These are phyloP conservation scores for Pichia phayaonensis DNA, from an alignment of 805 yeast species.

Conservation along the genomic window DNA sequence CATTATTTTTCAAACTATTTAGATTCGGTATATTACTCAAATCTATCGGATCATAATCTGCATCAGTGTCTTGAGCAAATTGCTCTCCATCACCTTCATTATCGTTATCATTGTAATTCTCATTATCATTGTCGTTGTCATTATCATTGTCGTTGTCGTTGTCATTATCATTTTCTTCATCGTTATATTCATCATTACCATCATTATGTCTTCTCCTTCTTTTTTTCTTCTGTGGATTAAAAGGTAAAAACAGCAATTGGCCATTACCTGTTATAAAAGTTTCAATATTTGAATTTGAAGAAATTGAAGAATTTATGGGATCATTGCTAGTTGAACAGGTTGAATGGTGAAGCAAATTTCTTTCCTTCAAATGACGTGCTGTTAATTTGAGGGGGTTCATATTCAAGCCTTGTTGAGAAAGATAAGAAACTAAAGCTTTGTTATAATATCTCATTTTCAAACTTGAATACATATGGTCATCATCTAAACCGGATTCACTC, in stretches of 20 bases:
- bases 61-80: conserved; percentile 1
- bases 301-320: conserved; percentile 6
- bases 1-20: neutral
- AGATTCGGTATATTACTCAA: neutral
- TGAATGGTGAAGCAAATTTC: neutral
- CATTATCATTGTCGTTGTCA: conserved; percentile 13
- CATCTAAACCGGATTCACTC: conserved; percentile 18
- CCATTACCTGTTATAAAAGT: conserved; percentile 28
- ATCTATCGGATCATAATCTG: neutral
- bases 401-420: conserved; percentile 24
- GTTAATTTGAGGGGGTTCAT: conserved; percentile 21
- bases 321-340: neutral
- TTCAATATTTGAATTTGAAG: conserved; percentile 13
- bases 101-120: conserved; percentile 14
- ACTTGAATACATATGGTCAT: conserved; percentile 2
- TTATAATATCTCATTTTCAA: conserved; percentile 22
- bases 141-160: conserved; percentile 22
- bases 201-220: conserved; percentile 2
- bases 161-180: conserved; percentile 14
- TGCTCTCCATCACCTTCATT: conserved; percentile 14
- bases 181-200: conserved; percentile 15
- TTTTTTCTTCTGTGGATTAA: conserved; percentile 25
- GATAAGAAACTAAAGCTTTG: conserved; percentile 18
- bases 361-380: conserved; percentile 5
- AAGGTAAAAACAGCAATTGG: conserved; percentile 28